A percentile compares a stretch with the other conserved stretches of the same genome.
Evolutionary conservation across 208 protist genomes (phyloP).

Genomic region (Angomonas deanei): DNA sequence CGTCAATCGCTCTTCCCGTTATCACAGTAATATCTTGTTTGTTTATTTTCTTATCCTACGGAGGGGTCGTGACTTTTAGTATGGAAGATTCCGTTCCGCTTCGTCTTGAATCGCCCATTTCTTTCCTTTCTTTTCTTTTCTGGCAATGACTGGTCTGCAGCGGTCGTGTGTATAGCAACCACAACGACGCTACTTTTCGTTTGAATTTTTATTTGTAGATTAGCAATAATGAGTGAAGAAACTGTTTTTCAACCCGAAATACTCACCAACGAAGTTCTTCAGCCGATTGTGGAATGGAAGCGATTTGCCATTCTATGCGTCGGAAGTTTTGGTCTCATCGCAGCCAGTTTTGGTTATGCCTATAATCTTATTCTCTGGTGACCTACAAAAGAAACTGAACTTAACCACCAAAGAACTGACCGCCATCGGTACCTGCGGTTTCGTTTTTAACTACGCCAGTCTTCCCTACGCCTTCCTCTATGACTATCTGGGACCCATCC

Average conservation of each 20-base stretch:
- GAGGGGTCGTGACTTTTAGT: background rate
- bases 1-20: slow-evolving; percentile 31
- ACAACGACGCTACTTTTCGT: too few relatives aligned
- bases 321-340: slow-evolving; percentile 21
- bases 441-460: background rate
- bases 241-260: slow-evolving; percentile 11
- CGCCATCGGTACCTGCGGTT: background rate
- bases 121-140: too few relatives aligned
- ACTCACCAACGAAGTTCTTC: background rate
- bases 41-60: slow-evolving; percentile 6
- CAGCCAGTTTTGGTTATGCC: slow-evolving; percentile 17
- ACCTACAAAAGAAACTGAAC: slow-evolving; percentile 19
- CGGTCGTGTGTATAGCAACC: too few relatives aligned
- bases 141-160: too few relatives aligned
- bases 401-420: slow-evolving; percentile 25
- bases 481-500: background rate
- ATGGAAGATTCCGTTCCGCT: too few relatives aligned
- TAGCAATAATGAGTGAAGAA: too few relatives aligned
- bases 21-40: too few relatives aligned
- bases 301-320: background rate
- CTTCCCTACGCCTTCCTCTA: background rate
- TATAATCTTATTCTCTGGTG: slow-evolving; percentile 31
- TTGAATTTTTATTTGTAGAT: too few relatives aligned
- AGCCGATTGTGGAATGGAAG: background rate
- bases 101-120: too few relatives aligned